These are phyloP conservation scores for Alternaria longipes DNA, from an alignment of 2,329 filamentous ascomycete species.

Conservation along the genomic window DNA sequence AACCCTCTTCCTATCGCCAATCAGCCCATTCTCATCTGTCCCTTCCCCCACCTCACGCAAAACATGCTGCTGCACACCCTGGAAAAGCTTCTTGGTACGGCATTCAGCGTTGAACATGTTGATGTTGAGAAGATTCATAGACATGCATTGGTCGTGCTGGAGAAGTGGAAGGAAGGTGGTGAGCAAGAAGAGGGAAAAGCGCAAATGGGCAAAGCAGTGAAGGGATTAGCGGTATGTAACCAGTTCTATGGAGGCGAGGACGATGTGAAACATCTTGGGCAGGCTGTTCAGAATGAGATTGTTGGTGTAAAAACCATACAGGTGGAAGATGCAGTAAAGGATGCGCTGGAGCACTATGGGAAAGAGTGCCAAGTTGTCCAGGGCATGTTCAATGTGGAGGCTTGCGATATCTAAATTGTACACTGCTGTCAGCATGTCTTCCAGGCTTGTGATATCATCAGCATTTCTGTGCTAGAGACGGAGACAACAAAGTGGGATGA, in stretches of 20 bases:
- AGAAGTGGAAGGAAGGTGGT: constrained; percentile 29
- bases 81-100: constrained; percentile 28
- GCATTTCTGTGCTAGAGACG: neutral
- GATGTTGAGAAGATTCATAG: constrained; percentile 43
- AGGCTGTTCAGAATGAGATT: constrained; percentile 40
- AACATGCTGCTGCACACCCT: constrained; percentile 36
- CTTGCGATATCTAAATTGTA: constrained; percentile 31
- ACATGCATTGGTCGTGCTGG: constrained; percentile 38
- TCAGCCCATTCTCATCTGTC: constrained; percentile 41
- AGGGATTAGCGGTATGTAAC: constrained; percentile 40
- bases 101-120: constrained; percentile 37
- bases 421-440: neutral
- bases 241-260: constrained; percentile 47
- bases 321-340: constrained; percentile 41
- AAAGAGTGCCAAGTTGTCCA: constrained; percentile 36
- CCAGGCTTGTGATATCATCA: neutral
- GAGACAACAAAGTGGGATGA: neutral
- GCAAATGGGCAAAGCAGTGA: constrained; percentile 28
- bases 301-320: constrained; percentile 38
- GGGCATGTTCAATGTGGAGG: constrained; percentile 40
- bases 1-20: constrained; percentile 35
- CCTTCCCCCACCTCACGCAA: constrained; percentile 39
- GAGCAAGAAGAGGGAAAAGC: neutral
- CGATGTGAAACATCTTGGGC: constrained; percentile 33
- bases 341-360: constrained; percentile 36